Evolutionary conservation across 2,329 filamentous ascomycete genomes (phyloP).

Genomic region (Ophiostoma australiae): DNA sequence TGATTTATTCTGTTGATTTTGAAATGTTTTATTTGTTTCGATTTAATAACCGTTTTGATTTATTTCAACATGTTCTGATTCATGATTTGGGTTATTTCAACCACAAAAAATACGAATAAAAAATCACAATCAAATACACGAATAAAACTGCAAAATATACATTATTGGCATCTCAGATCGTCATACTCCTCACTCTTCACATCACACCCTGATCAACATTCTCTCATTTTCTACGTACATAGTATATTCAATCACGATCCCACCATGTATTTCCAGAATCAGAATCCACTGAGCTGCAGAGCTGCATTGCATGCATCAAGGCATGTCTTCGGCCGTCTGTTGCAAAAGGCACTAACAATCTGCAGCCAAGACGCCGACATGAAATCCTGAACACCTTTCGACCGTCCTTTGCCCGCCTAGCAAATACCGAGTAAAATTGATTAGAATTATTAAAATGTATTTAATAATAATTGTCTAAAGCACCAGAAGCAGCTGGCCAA

Average conservation of each 20-base stretch:
- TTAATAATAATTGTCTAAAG: background rate
- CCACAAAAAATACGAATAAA: too few relatives aligned
- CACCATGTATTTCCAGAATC: background rate
- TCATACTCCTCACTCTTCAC: background rate
- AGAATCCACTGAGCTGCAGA: conserved; percentile 1
- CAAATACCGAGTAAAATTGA: background rate
- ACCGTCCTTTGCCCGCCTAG: background rate
- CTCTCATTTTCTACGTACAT: background rate
- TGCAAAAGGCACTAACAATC: background rate
- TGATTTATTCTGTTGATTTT: background rate
- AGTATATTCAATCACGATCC: conserved; percentile 1
- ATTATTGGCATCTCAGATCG: too few relatives aligned
- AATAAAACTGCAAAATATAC: too few relatives aligned
- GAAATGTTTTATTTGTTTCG: too few relatives aligned
- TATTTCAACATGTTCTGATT: too few relatives aligned
- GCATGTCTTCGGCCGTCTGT: conserved; percentile 3
- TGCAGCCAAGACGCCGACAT: conserved; percentile 9
- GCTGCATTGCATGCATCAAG: conserved; percentile 8
- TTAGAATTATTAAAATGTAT: background rate
- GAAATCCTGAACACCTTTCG: background rate
- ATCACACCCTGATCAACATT: background rate
- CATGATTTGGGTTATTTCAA: too few relatives aligned
- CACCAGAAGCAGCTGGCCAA: conserved; percentile 1
- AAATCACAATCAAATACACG: too few relatives aligned
- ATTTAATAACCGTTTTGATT: too few relatives aligned